Conservation (phyloP, 192 early-diverging fungal genomes). For the Linnemannia schmuckeri region DNA sequence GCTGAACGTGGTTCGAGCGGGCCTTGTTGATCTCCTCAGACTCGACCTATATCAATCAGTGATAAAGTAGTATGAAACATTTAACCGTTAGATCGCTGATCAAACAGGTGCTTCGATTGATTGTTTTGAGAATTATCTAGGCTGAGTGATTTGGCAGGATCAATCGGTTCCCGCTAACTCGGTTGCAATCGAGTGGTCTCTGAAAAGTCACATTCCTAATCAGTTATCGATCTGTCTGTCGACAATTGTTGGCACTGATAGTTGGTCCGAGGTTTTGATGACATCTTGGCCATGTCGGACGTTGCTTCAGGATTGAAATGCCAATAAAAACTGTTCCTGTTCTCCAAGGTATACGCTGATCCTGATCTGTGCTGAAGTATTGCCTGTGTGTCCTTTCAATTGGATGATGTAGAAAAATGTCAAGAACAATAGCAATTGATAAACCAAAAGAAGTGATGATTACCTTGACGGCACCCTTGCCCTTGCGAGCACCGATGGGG, state of each 20-base stretch:
- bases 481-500: constrained; percentile 88
- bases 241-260: no score
- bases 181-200: no score
- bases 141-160: no score
- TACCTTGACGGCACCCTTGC: constrained; percentile 65
- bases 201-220: no score
- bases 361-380: background rate
- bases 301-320: no score
- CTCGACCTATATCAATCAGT: constrained; percentile 58
- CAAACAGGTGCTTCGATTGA: background rate
- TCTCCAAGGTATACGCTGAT: background rate
- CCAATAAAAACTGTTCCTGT: no score
- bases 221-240: no score
- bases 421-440: background rate
- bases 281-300: no score
- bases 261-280: no score
- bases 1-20: constrained; percentile 91
- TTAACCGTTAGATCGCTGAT: background rate
- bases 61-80: background rate
- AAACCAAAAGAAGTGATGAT: background rate
- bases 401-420: background rate
- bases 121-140: background rate
- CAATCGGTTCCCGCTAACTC: no score
- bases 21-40: constrained; percentile 79
- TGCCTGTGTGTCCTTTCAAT: background rate